Evolutionary conservation across 768 basidiomycete genomes (phyloP), one percentile per base, ranked within the genome.

Genomic region (Mycena haematopus): DNA sequence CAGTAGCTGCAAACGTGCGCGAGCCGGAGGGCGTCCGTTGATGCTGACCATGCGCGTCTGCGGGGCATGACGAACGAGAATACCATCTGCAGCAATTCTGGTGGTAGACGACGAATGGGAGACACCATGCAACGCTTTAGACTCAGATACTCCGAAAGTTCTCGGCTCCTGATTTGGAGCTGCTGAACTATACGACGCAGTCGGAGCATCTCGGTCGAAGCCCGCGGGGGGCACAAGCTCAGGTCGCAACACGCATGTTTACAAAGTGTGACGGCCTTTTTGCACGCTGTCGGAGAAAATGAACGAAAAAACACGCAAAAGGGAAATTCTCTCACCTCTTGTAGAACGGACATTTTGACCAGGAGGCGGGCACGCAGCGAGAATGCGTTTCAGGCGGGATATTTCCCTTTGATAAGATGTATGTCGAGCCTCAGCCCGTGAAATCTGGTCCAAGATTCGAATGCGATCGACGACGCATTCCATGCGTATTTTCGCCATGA

Each of bases 1-100:
- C 65, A 66, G 44, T 53, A 44, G 29, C 29, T 52, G 61, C 65
- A 66, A 3, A 66, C 62, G 13, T 66, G 65, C 6, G 61, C 22
- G 7, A 66, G 9, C n/a, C 31, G 31, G 10, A 54, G 3, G 5
- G 58, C 42, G 44, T 24, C 35, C 7, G 45, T 2, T 22, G 38
- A 1, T 46, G 42, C 8, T 21, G 33, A 1, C 10, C 6, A 21
- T 9, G 21, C 19, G 11, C 36, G 25, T 14, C 15, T 22, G 5
- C 33, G 15, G 24, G 53, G 38, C 6, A 61, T 17, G 9, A 50
- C 50, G 49, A 59, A 56, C n/a, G 35, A 38, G 25, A 66, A 66
- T 2, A 66, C 45, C 36, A 57, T 56, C 10, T 22, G 19, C 22
- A 66, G 46, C 2, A 66, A 11, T 50, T 66, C 65, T 22, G 58